Conservation (phyloP, 1,284 basidiomycete genomes). For the Ganoderma lingzhi region DNA sequence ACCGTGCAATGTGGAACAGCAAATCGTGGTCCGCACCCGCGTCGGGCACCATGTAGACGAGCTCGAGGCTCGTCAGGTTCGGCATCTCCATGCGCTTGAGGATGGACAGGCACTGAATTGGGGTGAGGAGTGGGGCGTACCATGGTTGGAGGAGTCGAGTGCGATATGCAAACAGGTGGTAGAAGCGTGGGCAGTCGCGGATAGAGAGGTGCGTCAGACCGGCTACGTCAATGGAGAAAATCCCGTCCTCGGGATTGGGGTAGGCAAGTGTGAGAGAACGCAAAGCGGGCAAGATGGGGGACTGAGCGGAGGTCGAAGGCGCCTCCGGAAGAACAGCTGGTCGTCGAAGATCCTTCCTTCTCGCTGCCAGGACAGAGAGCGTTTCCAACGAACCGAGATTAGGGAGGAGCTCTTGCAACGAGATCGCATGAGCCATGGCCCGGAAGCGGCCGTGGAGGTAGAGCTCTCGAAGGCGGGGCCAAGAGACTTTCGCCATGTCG, state of each 20-base stretch:
- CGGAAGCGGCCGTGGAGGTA: background rate
- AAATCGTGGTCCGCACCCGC: conserved; percentile 6
- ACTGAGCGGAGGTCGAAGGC: background rate
- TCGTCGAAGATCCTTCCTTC: background rate
- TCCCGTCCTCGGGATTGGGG: background rate
- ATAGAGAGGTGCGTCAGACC: background rate
- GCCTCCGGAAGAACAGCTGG: background rate
- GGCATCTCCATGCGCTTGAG: conserved; percentile 10
- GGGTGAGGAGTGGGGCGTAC: background rate
- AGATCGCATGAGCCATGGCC: too few relatives aligned
- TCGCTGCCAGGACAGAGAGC: background rate
- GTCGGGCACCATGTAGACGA: conserved; percentile 6
- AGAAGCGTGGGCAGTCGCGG: background rate
- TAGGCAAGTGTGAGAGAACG: background rate
- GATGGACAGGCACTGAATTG: conserved; percentile 6
- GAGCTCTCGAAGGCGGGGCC: background rate
- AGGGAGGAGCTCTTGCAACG: background rate
- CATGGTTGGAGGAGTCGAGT: background rate
- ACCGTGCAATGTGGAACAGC: background rate
- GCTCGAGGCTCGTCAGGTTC: conserved; percentile 9
- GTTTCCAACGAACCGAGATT: background rate
- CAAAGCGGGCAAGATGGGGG: background rate
- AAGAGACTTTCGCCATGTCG: background rate
- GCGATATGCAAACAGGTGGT: background rate
- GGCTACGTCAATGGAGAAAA: background rate